These are phyloP conservation scores for Pisolithus sp. DNA, from an alignment of 768 basidiomycete genomes.

Conservation along the genomic window DNA sequence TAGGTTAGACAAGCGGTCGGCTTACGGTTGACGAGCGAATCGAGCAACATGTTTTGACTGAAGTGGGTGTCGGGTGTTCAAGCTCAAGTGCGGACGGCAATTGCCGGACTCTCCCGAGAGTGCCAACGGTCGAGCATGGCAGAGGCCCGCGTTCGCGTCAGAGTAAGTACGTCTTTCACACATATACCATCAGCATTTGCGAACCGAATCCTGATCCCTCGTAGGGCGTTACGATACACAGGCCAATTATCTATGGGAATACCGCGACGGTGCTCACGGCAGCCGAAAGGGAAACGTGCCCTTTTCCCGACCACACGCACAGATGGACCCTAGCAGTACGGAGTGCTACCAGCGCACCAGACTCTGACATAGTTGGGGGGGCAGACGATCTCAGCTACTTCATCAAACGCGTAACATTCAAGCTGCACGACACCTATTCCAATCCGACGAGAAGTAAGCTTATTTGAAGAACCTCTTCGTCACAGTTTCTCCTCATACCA, in stretches of 20 bases:
- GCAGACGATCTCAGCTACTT: conserved; percentile 88
- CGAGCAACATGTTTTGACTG: conserved; percentile 39
- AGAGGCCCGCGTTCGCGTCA: conserved; percentile 67
- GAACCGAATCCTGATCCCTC: conserved; percentile 1
- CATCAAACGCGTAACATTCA: conserved; percentile 95
- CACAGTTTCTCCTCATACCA: not conserved
- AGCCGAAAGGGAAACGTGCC: conserved; percentile 56
- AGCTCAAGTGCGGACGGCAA: conserved; percentile 15
- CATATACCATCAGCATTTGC: conserved; percentile 3
- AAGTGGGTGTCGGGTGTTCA: conserved; percentile 10
- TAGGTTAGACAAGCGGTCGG: conserved; percentile 1
- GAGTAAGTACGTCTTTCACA: conserved; percentile 44
- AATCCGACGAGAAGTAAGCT: conserved; percentile 80
- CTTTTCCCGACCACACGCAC: conserved; percentile 79
- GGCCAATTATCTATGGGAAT: conserved; percentile 96
- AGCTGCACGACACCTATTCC: conserved; percentile 92
- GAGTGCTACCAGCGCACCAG: conserved; percentile 70
- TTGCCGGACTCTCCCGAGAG: conserved; percentile 35
- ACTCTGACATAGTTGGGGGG: conserved; percentile 77
- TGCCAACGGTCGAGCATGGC: conserved; percentile 38
- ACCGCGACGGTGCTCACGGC: conserved; percentile 72
- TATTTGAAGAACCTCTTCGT: not conserved
- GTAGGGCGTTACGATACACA: conserved; percentile 80
- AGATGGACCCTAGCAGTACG: conserved; percentile 95
- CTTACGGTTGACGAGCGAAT: conserved; percentile 63